Evolutionary conservation across 2,329 filamentous ascomycete species (phyloP), one percentile per base, ranked within the genome.

Genomic region (Talaromyces albobiverticillius): DNA sequence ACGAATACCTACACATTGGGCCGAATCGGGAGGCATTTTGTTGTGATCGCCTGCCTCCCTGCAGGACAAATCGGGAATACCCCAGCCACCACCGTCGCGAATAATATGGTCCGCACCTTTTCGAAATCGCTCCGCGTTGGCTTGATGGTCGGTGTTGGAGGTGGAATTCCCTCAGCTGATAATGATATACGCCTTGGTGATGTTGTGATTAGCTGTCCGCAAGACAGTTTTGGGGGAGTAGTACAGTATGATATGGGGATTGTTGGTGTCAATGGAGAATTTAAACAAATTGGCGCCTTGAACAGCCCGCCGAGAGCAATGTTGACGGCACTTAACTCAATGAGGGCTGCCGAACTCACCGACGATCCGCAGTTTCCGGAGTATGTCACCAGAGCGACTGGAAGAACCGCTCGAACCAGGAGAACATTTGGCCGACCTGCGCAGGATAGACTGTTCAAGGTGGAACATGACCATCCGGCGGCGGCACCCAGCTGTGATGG

Each of bases 1-100:
- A 7, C 57, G 3, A 65, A 64, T 53, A 54, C 42, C 29, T 65
- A 62, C 23, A 62, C 53, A 0, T 26, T 63, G 10, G 62, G 60
- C 9, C 55, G 53, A 46, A 59, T 65, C 2, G 54, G 59, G 10
- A 29, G 10, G 26, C 26, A 46, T 23, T 22, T 20, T 32, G 42
- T 46, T n/a, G 42, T 13, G 2, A 46, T 46, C 20, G 42, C 42
- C 13, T 23, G 23, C 26, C 42, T 29, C 26, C 26, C 29, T 14
- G 14, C 56, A 58, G 42, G 42, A 13, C 42, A 46, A 29, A 26
- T 26, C 20, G 48, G 48, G 13, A 42, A 11, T 1, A 42, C 34
- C 0, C 29, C 40, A 7, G 48, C 48, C 26, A 38, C 36, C 22
- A 42, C 48, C 5, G 48, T 51, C 14, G 48, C 48, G 7, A 51